These are phyloP conservation scores for Fusarium sp. DNA, from an alignment of 2,329 filamentous ascomycete species.

Conservation along the genomic window DNA sequence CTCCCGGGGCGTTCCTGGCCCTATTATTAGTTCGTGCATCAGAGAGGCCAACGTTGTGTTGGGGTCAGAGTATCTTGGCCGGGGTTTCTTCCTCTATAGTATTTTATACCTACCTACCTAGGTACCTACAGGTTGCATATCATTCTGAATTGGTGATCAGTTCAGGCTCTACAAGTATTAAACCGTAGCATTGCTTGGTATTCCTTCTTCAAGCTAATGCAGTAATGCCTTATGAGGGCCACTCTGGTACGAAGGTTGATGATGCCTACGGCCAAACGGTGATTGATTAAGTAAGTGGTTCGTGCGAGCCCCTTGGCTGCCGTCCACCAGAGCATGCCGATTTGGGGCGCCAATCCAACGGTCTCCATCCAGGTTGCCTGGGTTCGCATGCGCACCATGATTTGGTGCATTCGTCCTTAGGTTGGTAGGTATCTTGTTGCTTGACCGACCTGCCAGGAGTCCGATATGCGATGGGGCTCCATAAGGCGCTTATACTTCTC, in stretches of 20 bases:
- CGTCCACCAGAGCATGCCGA: constrained; percentile 21
- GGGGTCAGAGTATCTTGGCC: constrained; percentile 18
- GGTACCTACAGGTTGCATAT: background rate
- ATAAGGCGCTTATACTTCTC: constrained; percentile 27
- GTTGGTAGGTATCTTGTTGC: constrained; percentile 10
- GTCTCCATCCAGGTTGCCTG: constrained; percentile 4
- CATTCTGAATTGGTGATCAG: constrained; percentile 9
- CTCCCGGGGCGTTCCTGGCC: constrained; percentile 37
- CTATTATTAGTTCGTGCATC: constrained; percentile 19
- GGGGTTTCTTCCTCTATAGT: constrained; percentile 22
- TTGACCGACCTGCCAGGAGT: constrained; percentile 29
- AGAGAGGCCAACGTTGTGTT: constrained; percentile 16
- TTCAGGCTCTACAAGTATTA: background rate
- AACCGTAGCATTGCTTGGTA: constrained; percentile 6
- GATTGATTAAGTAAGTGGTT: constrained; percentile 18
- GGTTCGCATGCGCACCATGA: constrained; percentile 25
- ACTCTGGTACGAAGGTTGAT: constrained; percentile 26
- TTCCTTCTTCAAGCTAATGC: constrained; percentile 2
- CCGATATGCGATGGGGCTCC: constrained; percentile 25
- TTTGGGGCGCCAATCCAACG: constrained; percentile 22
- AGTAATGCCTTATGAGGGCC: constrained; percentile 16
- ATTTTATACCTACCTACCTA: constrained; percentile 17
- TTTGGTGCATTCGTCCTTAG: constrained; percentile 19
- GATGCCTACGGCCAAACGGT: too few species aligned
- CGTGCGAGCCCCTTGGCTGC: constrained; percentile 40